Evolutionary conservation across 768 basidiomycete genomes (phyloP), one percentile per base, ranked within the genome.

Genomic region (Rhodotorula paludigena): DNA sequence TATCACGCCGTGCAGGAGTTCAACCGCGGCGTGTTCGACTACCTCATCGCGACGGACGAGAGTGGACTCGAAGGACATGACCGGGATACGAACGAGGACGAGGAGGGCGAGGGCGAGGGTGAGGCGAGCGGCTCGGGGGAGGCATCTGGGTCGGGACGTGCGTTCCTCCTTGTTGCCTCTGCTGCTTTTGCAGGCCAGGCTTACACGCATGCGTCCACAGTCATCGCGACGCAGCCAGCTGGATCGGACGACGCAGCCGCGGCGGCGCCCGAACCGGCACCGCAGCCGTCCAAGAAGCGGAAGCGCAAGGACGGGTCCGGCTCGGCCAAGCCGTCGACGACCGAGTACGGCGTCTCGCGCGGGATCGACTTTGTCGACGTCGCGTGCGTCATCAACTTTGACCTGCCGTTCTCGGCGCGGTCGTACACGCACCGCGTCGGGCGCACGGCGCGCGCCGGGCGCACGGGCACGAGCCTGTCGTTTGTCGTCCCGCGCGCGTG

Each of bases 1-100:
- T 96, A 92, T 75, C 96, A 99, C 75, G 88, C 88, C 3, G 96
- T 99, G 2, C 93, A 99, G 74, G 96, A 97, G 78, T 99, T 99
- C 76, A 99, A 99, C 79, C 89, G 90, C 74, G 96, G 96, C 4
- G 90, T 96, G 14, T 98, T 97, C 74, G 92, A 99, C 77, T 97
- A 98, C 77, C 92, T 98, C 70, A 96, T 99, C 61, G 96, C 96
- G 1, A 94, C 93, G 16, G 94, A 98, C 76, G 96, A 98, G 79
- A 86, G 85, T 64, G 84, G 85, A 1, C 81, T 82, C 7, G 81
- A 80, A 7, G 80, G 81, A 2, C 84, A 84, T 63, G 80, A 80
- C 23, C 85, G 86, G 62, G 77, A 78, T n/a, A 82, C 81, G 16
- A 78, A 79, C 18, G 84, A 84, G 60, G 75, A 79, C 28, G 79